Evolutionary conservation across 148 eudicot species (phyloP), one percentile per base, ranked within the genome.

Genomic region (Rhododendron mucronatum): DNA sequence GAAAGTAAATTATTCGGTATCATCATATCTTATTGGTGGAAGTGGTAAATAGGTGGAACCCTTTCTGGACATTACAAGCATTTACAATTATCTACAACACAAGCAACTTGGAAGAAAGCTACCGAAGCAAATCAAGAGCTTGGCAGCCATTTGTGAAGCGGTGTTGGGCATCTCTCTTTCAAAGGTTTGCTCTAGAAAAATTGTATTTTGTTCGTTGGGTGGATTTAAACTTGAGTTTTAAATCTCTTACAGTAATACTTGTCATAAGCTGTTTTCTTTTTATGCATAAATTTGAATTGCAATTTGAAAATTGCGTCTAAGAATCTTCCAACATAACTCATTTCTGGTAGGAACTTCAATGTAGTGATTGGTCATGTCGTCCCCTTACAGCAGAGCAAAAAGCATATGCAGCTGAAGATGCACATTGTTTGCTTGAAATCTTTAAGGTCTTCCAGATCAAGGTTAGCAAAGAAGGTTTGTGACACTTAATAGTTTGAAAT

Each of bases 341-440:
- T 48, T 69, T 85, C 78, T 81, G 57, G 88, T 87, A 96, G 99
- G 99, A 97, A 87, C 94, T 95, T 87, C 99, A 97, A 86, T 97
- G 99, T 89, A 97, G 99, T 93, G 99, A 97, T 86, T 97, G 99
- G 99, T 97, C 99, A 45, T 87, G 80, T 59, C 99, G 98, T 82
- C 99, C 99, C 71, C 95, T 97, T 88, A 88, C 98, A 71, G 95
- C 92, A 88, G 95, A 94, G 90, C 99, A 97, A 91, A 93, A 90
- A 86, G 87, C 85, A 50, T 97, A 97, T 92, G 98, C 99, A 81
- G 99, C 99, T 84, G 88, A 88, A 67, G 99, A 97, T 91, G 99
- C 98, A 84, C 93, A 92, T 78, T 97, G 95, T 89, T 94, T 97
- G 84, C 91, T 95, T 67, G 93, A 93, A 78, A 93, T 97, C 86